Evolutionary conservation across 176 grass and related monocot genomes (phyloP).

Genomic region (Cocos nucifera): DNA sequence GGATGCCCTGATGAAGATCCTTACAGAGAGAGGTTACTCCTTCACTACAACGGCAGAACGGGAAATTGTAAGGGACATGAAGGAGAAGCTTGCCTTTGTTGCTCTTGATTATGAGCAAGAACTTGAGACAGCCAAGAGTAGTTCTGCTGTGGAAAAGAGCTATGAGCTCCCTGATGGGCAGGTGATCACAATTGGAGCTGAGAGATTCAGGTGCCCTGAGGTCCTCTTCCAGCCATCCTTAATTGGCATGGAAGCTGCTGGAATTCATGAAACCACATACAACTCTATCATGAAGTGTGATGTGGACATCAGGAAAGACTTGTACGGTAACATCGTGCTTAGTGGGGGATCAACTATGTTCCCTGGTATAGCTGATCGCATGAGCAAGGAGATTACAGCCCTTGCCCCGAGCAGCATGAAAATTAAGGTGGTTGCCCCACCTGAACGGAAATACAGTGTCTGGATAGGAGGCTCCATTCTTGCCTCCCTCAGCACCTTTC

Average conservation of each 20-base stretch:
- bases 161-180: conserved; percentile 5
- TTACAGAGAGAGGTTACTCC: conserved; percentile 5
- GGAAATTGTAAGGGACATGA: conserved; percentile 8
- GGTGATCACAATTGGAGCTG: conserved; percentile 1
- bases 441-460: conserved; percentile 7
- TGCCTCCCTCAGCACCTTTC: conserved; percentile 8
- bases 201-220: conserved; percentile 14
- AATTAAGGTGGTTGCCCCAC: conserved; percentile 6
- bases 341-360: conserved; percentile 8
- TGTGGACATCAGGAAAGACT: conserved; percentile 7
- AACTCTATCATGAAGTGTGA: conserved; percentile 11
- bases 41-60: conserved; percentile 12
- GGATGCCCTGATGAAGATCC: conserved; percentile 14
- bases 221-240: conserved; percentile 10
- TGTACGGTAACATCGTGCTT: conserved; percentile 8
- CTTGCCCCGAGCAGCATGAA: conserved; percentile 8
- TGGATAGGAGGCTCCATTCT: conserved; percentile 12
- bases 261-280: conserved; percentile 5
- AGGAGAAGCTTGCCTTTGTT: conserved; percentile 10
- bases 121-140: conserved; percentile 12
- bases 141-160: conserved; percentile 4
- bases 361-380: conserved; percentile 7
- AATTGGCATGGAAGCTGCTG: conserved; percentile 8
- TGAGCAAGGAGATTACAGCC: conserved; percentile 13
- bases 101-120: conserved; percentile 9